Evolutionary conservation across 2,329 filamentous ascomycete species (phyloP), one percentile per base, ranked within the genome.

Genomic region (Tolypocladium capitatum): DNA sequence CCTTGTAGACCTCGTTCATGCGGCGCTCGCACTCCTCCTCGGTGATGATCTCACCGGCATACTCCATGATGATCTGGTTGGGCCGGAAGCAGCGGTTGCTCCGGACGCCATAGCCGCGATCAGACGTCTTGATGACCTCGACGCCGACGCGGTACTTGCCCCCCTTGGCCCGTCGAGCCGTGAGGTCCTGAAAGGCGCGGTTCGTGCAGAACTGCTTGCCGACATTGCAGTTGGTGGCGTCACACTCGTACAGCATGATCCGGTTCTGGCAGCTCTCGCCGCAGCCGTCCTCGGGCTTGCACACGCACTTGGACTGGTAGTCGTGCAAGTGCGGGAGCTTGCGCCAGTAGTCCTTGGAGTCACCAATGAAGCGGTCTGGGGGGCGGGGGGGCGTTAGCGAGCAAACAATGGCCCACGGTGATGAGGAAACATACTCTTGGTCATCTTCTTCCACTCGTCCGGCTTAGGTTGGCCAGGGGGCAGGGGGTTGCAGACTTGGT

Each of bases 211-310:
- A 61, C 20, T 80, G 75, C n/a, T 78, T 72, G 36, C 84, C 84
- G 16, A 91, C 71, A 49, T 82, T 85, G 70, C 92, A 98, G 63
- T 96, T 98, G 49, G 76, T 83, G 43, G 84, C 78, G 63, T 97
- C 88, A 63, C 92, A 98, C 68, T 98, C 92, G 64, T 96, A 97
- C 48, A 94, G 81, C 89, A 97, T 97, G 64, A 89, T 89, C 52
- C 89, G 77, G 64, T 98, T 98, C 61, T 95, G 86, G 66, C 92
- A 98, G 57, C 85, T 77, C 53, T 96, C 88, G 53, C 81, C 86
- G 59, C 92, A 97, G 33, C 88, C 89, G 47, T 83, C 80, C 46
- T 90, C 85, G 7, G 77, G 72, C 38, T 71, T 80, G 68, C 89
- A 94, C 49, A 88, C 81, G 60, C 89, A 94, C 60, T 80, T 83